Percentiles rank a stretch among this genome's conserved stretches.
Conservation (phyloP, 306 rosid species). For the Vigna hirtella region DNA sequence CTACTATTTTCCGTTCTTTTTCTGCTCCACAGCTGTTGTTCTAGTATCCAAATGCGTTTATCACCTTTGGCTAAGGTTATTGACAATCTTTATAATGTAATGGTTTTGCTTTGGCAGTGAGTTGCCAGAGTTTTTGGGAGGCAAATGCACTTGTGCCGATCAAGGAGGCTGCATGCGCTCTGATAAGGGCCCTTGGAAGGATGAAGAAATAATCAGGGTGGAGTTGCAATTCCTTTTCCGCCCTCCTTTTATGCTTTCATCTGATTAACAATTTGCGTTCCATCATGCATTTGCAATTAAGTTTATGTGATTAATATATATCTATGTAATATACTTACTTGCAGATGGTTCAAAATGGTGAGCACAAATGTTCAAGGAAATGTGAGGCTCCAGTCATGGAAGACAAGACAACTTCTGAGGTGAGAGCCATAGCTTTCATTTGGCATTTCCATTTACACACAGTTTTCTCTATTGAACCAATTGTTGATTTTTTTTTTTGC, state of each 20-base stretch:
- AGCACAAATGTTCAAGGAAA: slow-evolving; percentile 66
- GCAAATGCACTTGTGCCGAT: slow-evolving; percentile 85
- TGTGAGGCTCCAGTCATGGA: slow-evolving; percentile 41
- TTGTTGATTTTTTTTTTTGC: not conserved
- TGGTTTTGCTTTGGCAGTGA: slow-evolving; percentile 61
- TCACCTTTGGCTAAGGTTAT: not conserved
- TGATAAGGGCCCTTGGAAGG: slow-evolving; percentile 97
- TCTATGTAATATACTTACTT: slow-evolving; percentile 37
- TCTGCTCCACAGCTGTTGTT: not conserved
- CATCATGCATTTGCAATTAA: not conserved
- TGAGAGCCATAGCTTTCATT: slow-evolving; percentile 29
- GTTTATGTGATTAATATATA: slow-evolving; percentile 34
- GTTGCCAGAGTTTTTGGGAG: slow-evolving; percentile 94
- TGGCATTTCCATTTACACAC: not conserved
- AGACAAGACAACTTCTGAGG: slow-evolving; percentile 60
- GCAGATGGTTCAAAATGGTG: slow-evolving; percentile 89
- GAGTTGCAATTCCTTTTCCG: slow-evolving; percentile 4
- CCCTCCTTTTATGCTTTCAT: slow-evolving; percentile 17
- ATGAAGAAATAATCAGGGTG: slow-evolving; percentile 66
- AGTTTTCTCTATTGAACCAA: slow-evolving; percentile 7
- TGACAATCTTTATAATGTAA: slow-evolving; percentile 21
- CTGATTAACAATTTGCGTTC: slow-evolving; percentile 14
- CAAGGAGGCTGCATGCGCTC: slow-evolving; percentile 95
- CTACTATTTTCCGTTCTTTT: slow-evolving; percentile 4
- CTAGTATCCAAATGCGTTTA: not conserved